These are phyloP conservation scores for Posidonia australis DNA, from an alignment of 106 monocot genomes.

Conservation along the genomic window DNA sequence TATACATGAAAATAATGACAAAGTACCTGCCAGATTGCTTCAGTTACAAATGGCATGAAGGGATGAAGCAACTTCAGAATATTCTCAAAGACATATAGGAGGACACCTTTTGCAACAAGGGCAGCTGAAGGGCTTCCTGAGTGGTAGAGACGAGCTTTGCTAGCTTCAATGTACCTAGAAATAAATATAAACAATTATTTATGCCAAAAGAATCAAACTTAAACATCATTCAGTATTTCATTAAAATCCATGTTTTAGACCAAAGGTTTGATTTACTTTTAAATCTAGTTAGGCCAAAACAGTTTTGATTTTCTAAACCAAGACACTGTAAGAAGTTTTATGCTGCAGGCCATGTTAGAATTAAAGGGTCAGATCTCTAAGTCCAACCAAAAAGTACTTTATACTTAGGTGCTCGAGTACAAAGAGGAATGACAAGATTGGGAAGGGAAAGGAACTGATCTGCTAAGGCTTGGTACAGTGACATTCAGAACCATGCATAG, in stretches of 20 bases:
- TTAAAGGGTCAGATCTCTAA: not conserved
- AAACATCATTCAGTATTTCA: not conserved
- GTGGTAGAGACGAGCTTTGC: constrained; percentile 82
- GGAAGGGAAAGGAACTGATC: no score
- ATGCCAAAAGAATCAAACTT: not conserved
- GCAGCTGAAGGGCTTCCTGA: constrained; percentile 35
- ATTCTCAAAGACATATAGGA: constrained; percentile 89
- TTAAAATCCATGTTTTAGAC: no score
- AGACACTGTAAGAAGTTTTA: no score
- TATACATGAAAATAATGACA: not conserved
- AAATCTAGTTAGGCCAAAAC: not conserved
- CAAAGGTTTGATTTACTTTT: not conserved
- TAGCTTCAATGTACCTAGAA: constrained; percentile 94
- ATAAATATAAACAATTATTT: not conserved
- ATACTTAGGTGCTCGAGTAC: no score
- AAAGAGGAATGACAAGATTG: no score
- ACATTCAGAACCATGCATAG: no score
- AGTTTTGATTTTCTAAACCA: no score
- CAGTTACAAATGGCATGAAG: constrained; percentile 98
- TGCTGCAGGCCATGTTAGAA: not conserved
- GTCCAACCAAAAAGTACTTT: no score
- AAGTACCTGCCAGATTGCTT: constrained; percentile 97
- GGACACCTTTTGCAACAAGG: constrained; percentile 47
- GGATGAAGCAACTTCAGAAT: constrained; percentile 91
- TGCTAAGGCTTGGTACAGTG: no score